These are phyloP conservation scores for Tagetes patula DNA, from an alignment of 129 eudicot genomes.

Conservation along the genomic window DNA sequence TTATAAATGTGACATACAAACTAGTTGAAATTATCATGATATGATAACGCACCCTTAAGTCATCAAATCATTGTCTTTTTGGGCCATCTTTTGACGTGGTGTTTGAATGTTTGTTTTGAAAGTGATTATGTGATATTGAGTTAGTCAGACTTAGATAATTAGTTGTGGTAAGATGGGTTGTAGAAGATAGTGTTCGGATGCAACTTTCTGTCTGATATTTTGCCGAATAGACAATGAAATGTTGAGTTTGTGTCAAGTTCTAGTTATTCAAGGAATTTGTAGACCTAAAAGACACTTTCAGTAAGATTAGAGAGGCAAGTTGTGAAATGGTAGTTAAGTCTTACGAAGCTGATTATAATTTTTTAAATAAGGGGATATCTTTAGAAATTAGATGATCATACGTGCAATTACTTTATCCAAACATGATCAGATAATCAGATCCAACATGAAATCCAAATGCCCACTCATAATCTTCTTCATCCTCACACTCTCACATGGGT, in stretches of 20 bases:
- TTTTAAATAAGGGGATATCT: neutral
- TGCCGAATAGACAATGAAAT: neutral
- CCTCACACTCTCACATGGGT: neutral
- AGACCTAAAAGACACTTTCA: neutral
- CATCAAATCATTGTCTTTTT: neutral
- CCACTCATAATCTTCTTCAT: neutral
- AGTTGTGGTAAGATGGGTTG: neutral
- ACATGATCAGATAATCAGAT: neutral
- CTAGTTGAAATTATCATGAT: neutral
- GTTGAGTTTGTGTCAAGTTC: neutral
- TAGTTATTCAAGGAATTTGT: neutral
- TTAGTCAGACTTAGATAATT: neutral
- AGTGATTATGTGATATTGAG: neutral
- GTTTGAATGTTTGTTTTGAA: constrained; percentile 1
- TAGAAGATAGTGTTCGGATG: neutral
- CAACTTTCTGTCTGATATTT: neutral
- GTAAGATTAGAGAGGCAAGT: neutral
- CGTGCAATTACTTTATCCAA: neutral
- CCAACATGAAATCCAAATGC: constrained; percentile 2
- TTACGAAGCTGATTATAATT: neutral
- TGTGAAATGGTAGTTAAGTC: neutral
- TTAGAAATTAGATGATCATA: neutral
- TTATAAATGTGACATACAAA: constrained; percentile 4
- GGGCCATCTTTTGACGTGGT: neutral
- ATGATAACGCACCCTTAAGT: constrained; percentile 13